Conservation (phyloP, 1,284 basidiomycete genomes). For the Naganishia liquefaciens region DNA sequence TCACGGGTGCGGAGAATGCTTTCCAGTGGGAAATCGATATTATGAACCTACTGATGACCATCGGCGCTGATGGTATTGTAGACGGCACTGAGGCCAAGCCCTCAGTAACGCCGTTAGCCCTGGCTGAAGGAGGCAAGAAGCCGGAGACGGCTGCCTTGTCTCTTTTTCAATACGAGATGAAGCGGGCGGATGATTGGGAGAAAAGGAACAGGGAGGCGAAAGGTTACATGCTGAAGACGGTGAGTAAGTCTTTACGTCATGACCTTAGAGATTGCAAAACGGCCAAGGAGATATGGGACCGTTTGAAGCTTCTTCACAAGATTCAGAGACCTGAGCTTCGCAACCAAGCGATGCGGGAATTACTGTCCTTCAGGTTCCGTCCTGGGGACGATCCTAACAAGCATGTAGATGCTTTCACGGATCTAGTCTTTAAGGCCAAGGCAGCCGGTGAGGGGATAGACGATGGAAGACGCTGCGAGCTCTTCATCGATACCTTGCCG, state of each 20-base stretch:
- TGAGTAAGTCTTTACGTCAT: background rate
- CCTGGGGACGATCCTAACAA: no score
- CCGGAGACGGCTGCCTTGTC: background rate
- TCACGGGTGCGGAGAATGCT: background rate
- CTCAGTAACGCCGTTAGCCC: background rate
- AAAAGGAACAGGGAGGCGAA: background rate
- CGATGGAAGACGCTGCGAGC: no score
- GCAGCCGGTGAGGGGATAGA: no score
- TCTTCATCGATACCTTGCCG: no score
- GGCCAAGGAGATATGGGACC: constrained; percentile 1
- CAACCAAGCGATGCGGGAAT: no score
- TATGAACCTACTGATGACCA: background rate
- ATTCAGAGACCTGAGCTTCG: no score
- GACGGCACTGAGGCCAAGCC: background rate
- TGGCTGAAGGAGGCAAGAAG: background rate
- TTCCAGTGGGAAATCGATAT: constrained; percentile 1
- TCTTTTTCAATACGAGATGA: background rate
- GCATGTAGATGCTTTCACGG: no score
- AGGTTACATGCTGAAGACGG: background rate
- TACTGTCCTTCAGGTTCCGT: no score
- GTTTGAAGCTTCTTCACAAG: background rate
- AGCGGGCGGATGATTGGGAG: background rate
- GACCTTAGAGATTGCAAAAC: background rate
- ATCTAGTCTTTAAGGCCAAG: no score
- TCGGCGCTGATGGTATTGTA: background rate